A percentile compares a stretch with the other conserved stretches of the same genome.
Conservation (phyloP, 2,329 filamentous ascomycete genomes). For the Fusarium transvaalense region DNA sequence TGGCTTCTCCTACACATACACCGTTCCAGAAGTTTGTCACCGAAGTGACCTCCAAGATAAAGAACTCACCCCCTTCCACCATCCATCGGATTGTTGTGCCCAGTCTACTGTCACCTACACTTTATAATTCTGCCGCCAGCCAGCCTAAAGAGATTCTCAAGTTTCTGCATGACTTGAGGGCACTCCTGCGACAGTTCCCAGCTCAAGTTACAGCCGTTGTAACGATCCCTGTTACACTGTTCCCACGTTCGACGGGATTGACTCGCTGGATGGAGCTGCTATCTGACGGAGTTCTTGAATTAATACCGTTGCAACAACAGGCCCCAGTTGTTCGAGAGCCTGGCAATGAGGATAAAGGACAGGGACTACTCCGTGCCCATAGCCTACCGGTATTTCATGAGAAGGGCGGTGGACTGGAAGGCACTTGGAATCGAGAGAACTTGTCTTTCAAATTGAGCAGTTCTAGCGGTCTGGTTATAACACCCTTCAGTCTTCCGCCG, state of each 20-base stretch:
- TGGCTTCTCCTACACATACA: slow-evolving; percentile 42
- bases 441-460: slow-evolving; percentile 91
- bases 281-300: slow-evolving; percentile 86
- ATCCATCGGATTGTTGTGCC: slow-evolving; percentile 90
- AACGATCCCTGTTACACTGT: slow-evolving; percentile 83
- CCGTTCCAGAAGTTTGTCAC: slow-evolving; percentile 73
- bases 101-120: slow-evolving; percentile 83
- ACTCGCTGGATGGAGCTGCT: slow-evolving; percentile 89
- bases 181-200: slow-evolving; percentile 76
- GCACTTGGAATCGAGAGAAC: slow-evolving; percentile 80
- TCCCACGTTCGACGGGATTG: slow-evolving; percentile 79
- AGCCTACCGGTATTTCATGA: slow-evolving; percentile 88
- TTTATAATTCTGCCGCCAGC: slow-evolving; percentile 78
- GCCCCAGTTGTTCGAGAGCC: slow-evolving; percentile 63
- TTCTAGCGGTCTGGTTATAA: slow-evolving; percentile 83
- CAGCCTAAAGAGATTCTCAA: slow-evolving; percentile 80
- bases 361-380: slow-evolving; percentile 88
- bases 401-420: slow-evolving; percentile 81
- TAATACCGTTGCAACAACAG: slow-evolving; percentile 75
- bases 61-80: slow-evolving; percentile 67
- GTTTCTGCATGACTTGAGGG: slow-evolving; percentile 83
- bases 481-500: slow-evolving; percentile 89
- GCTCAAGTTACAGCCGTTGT: slow-evolving; percentile 77
- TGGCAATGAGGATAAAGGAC: slow-evolving; percentile 77
- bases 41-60: slow-evolving; percentile 67